Percentiles rank a stretch among this genome's conserved stretches.
phyloP scores from a whole-genome alignment of 23 red algal species.

The Chondrus crispus region DNA sequence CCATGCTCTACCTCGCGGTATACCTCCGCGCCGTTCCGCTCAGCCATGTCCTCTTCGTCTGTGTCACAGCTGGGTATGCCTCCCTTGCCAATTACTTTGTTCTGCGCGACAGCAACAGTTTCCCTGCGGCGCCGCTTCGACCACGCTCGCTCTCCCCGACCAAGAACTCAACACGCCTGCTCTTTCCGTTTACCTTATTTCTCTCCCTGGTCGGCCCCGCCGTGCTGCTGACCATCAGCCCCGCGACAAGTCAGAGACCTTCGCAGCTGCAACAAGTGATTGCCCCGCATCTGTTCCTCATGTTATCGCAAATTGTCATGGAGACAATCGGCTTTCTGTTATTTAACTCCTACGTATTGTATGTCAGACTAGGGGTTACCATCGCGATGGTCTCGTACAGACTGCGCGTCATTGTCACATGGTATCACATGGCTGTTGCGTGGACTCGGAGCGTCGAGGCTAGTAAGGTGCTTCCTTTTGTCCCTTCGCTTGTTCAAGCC shows the following conservation, averaged over 20 bases:
- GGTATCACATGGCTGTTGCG: constrained; percentile 21
- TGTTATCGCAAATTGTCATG: constrained; percentile 43
- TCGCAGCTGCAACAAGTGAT: constrained; percentile 23
- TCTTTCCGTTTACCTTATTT: constrained; percentile 50
- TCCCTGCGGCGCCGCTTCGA: background rate
- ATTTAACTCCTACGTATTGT: background rate
- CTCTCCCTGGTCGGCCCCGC: constrained; percentile 25
- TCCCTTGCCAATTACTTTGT: constrained; percentile 26
- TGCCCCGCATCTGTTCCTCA: constrained; percentile 47
- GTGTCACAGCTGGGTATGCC: constrained; percentile 1
- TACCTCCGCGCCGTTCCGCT: constrained; percentile 7
- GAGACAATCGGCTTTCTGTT: constrained; percentile 44
- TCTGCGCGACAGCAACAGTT: background rate
- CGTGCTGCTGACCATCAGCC: background rate
- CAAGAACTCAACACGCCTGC: constrained; percentile 25
- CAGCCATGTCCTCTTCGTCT: constrained; percentile 16
- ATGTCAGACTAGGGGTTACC: constrained; percentile 25
- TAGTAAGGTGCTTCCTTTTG: background rate
- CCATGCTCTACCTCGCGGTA: too few relatives aligned
- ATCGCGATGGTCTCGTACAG: constrained; percentile 47
- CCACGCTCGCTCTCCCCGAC: constrained; percentile 13
- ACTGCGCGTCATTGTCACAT: constrained; percentile 15
- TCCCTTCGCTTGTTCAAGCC: constrained; percentile 21
- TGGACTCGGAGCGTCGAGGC: background rate
- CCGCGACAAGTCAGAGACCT: background rate